These are phyloP conservation scores for Ceratobasidium sp. DNA, from an alignment of 1,284 basidiomycete genomes.

Conservation along the genomic window DNA sequence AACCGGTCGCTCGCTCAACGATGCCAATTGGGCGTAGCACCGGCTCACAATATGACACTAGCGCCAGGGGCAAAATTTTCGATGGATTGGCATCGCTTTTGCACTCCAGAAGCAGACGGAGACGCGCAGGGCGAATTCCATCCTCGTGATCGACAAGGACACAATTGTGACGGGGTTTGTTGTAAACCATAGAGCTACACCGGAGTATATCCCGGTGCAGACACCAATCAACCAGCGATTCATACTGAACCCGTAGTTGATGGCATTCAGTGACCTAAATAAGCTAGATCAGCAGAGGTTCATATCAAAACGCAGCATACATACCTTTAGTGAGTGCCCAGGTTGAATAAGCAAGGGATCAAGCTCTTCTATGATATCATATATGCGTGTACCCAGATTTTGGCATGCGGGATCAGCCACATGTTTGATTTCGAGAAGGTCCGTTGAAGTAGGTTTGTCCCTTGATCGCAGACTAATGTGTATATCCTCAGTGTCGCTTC, in stretches of 20 bases:
- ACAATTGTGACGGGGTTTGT: not conserved
- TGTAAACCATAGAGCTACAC: not conserved
- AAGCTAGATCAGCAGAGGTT: not conserved
- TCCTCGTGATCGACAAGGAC: not conserved
- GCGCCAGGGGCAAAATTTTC: not conserved
- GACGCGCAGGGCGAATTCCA: not conserved
- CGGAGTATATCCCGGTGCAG: not conserved
- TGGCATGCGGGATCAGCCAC: not conserved
- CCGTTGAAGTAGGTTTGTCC: not conserved
- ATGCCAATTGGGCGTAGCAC: not conserved
- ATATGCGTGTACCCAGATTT: not conserved
- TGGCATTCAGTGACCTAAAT: not conserved
- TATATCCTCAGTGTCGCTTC: not conserved
- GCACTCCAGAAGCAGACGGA: not conserved
- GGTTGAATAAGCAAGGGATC: not conserved
- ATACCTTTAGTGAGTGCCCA: not conserved
- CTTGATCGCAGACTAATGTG: not conserved
- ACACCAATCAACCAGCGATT: not conserved
- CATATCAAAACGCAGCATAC: not conserved
- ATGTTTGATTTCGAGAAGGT: not conserved
- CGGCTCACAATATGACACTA: not conserved
- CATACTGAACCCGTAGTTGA: not conserved
- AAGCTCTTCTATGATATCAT: not conserved
- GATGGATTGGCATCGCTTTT: not conserved
- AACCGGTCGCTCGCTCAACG: not conserved